A percentile compares a stretch with the other conserved stretches of the same genome.
These are phyloP conservation scores for Aspergillus biplanus DNA, from an alignment of 495 filamentous ascomycete genomes.

Conservation along the genomic window DNA sequence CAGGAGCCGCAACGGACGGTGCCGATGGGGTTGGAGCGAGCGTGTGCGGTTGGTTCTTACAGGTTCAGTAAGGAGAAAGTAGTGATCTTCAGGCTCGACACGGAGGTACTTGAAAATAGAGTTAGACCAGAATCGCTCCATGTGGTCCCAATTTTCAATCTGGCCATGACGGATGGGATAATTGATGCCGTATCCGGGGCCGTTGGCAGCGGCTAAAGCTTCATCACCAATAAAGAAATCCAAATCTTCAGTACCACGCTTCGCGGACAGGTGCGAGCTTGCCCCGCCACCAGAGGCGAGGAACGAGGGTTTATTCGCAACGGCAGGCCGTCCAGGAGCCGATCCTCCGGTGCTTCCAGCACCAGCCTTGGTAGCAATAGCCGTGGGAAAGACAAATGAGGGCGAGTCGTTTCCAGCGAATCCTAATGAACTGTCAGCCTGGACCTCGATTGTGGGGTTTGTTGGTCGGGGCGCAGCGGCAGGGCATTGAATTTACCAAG, in stretches of 20 bases:
- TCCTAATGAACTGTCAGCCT: conserved; percentile 59
- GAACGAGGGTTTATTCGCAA: conserved; percentile 93
- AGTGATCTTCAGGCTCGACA: conserved; percentile 97
- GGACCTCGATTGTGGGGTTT: conserved; percentile 24
- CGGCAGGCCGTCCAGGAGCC: conserved; percentile 82
- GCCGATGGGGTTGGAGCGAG: background rate
- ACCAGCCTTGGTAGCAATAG: conserved; percentile 91
- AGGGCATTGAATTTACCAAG: conserved; percentile 65
- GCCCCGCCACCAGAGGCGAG: conserved; percentile 87
- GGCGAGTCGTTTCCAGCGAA: conserved; percentile 99
- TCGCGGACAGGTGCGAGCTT: conserved; percentile 78
- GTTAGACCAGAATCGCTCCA: conserved; percentile 99
- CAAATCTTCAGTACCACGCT: conserved; percentile 95
- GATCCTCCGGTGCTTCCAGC: conserved; percentile 70
- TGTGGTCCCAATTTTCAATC: conserved; percentile 99
- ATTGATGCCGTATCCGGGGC: conserved; percentile 93
- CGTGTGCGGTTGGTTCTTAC: conserved; percentile 52
- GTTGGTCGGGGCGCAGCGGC: background rate
- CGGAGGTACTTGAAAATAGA: conserved; percentile 99
- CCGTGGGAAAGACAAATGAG: conserved; percentile 98
- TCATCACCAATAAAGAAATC: conserved; percentile 99
- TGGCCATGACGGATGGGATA: conserved; percentile 98
- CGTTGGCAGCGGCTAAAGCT: conserved; percentile 78
- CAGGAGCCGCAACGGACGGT: background rate
- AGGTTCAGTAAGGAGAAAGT: conserved; percentile 96